Evolutionary conservation across 805 yeast genomes (phyloP).

Genomic region (Monosporozyma solicola): DNA sequence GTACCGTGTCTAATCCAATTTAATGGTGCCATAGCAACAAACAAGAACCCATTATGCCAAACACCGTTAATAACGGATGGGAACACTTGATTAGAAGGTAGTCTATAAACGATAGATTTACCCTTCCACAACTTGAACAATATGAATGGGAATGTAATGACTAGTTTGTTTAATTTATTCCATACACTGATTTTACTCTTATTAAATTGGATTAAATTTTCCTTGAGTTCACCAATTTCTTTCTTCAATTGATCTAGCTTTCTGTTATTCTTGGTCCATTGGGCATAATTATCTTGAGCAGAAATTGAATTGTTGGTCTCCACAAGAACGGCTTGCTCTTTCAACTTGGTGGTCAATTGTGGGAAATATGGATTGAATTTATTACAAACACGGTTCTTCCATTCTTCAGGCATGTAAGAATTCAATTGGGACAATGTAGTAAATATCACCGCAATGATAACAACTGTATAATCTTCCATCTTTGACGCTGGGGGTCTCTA

Average conservation of each 20-base stretch:
- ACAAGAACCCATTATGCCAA: slow-evolving; percentile 28
- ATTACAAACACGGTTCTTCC: background rate
- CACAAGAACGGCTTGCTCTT: slow-evolving; percentile 40
- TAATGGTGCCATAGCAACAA: slow-evolving; percentile 21
- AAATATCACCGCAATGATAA: background rate
- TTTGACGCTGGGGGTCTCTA: background rate
- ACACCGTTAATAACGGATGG: slow-evolving; percentile 26
- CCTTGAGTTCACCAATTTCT: slow-evolving; percentile 40
- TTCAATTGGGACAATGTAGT: background rate
- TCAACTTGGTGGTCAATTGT: slow-evolving; percentile 18
- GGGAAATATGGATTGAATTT: slow-evolving; percentile 1
- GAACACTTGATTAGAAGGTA: slow-evolving; percentile 22
- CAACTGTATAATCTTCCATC: background rate
- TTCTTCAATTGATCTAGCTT: slow-evolving; percentile 47
- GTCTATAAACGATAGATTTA: slow-evolving; percentile 22
- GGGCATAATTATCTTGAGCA: slow-evolving; percentile 91
- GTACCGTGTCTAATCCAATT: slow-evolving; percentile 7
- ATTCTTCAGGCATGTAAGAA: background rate
- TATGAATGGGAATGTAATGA: slow-evolving; percentile 27
- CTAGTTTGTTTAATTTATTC: slow-evolving; percentile 13
- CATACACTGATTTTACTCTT: slow-evolving; percentile 3
- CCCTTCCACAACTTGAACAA: slow-evolving; percentile 28
- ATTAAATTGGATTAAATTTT: slow-evolving; percentile 24
- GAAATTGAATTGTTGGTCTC: slow-evolving; percentile 52
- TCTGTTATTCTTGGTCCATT: slow-evolving; percentile 89